Evolutionary conservation across 495 filamentous ascomycete species (phyloP).

Genomic region (Hypoxylon perforatum): DNA sequence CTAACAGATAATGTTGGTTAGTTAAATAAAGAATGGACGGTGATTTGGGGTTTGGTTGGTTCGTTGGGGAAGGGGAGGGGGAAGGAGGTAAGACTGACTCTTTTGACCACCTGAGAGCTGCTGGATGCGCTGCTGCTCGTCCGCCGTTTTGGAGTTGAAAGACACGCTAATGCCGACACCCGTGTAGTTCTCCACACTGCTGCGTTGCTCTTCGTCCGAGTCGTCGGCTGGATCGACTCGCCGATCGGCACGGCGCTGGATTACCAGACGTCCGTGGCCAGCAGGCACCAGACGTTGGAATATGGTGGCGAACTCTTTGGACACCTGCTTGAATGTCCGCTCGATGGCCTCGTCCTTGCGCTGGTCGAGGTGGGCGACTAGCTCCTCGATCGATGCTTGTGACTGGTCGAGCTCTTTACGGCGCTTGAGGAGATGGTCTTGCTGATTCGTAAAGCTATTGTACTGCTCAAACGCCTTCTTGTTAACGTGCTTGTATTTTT

Average conservation of each 20-base stretch:
- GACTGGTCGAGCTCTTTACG: slow-evolving; percentile 85
- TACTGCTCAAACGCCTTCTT: slow-evolving; percentile 99
- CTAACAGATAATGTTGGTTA: slow-evolving; percentile 56
- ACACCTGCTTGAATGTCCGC: slow-evolving; percentile 97
- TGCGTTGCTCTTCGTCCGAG: slow-evolving; percentile 72
- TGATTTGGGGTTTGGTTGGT: no score
- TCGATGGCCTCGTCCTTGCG: slow-evolving; percentile 97
- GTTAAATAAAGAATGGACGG: neutral
- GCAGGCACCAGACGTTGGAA: slow-evolving; percentile 97
- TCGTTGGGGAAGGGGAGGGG: neutral
- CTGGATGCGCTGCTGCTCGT: slow-evolving; percentile 97
- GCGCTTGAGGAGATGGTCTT: slow-evolving; percentile 82
- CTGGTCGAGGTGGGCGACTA: slow-evolving; percentile 92
- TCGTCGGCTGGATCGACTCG: slow-evolving; percentile 68
- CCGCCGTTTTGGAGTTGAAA: slow-evolving; percentile 94
- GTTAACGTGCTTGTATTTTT: slow-evolving; percentile 97
- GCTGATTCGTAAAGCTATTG: slow-evolving; percentile 93
- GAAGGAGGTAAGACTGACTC: slow-evolving; percentile 66
- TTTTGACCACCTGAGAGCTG: slow-evolving; percentile 98
- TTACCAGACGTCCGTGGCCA: slow-evolving; percentile 89
- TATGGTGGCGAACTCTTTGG: slow-evolving; percentile 86
- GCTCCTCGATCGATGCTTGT: slow-evolving; percentile 85
- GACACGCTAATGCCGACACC: slow-evolving; percentile 98
- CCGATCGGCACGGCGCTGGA: slow-evolving; percentile 88
- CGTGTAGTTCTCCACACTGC: slow-evolving; percentile 92